A percentile compares a stretch with the other conserved stretches of the same genome.
phyloP scores from a whole-genome alignment of 2,329 filamentous ascomycete genomes.

The Blumeriella jaapii region DNA sequence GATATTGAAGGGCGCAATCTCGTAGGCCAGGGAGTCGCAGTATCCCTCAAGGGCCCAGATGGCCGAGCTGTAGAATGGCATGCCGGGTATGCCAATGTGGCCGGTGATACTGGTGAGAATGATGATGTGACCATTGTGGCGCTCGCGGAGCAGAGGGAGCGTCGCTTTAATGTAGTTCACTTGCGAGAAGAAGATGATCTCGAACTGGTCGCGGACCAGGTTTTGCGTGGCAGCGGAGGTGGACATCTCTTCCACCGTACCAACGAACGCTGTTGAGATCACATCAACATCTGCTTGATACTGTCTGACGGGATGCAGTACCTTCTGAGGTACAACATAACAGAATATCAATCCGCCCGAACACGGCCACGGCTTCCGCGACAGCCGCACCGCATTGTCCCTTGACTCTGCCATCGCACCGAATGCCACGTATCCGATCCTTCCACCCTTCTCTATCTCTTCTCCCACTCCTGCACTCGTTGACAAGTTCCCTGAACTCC shows the following conservation, averaged over 20 bases:
- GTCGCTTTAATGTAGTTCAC: conserved; percentile 91
- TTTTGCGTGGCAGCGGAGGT: conserved; percentile 61
- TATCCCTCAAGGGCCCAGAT: conserved; percentile 95
- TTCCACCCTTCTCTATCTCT: conserved; percentile 69
- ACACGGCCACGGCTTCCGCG: conserved; percentile 73
- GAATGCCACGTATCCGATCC: conserved; percentile 58
- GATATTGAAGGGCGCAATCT: conserved; percentile 93
- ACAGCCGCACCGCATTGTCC: conserved; percentile 50
- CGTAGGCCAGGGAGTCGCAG: conserved; percentile 89
- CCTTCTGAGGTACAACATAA: conserved; percentile 83
- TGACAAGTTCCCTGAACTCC: conserved; percentile 71
- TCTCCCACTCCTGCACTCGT: conserved; percentile 49
- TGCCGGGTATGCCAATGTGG: conserved; percentile 83
- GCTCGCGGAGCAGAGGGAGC: conserved; percentile 66
- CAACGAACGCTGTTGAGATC: conserved; percentile 56
- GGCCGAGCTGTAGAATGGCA: conserved; percentile 83
- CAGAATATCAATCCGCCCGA: conserved; percentile 80
- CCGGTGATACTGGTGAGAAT: conserved; percentile 82
- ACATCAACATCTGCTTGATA: conserved; percentile 1
- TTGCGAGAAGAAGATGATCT: conserved; percentile 88
- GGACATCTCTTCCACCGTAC: conserved; percentile 81
- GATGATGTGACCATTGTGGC: conserved; percentile 81
- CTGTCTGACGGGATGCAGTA: conserved; percentile 28
- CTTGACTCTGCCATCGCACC: conserved; percentile 45
- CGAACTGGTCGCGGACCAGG: conserved; percentile 82